Evolutionary conservation across 495 filamentous ascomycete genomes (phyloP), one percentile per base, ranked within the genome.

Genomic region (Cryomyces antarcticus): DNA sequence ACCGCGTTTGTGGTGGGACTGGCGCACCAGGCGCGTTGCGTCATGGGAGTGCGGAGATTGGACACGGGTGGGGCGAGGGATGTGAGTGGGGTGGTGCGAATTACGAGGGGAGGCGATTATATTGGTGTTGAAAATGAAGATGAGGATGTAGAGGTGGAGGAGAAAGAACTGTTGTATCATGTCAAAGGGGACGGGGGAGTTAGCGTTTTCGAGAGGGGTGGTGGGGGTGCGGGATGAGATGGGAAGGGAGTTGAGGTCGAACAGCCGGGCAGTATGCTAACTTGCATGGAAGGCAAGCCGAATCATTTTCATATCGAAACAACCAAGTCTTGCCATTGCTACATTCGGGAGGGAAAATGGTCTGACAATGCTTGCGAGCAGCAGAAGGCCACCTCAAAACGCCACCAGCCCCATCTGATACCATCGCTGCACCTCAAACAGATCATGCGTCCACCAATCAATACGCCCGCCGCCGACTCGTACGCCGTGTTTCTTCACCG

Each of bases 51-150:
- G 28, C 67, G 84, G 38, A 66, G 71, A 46, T 59, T 96, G 46
- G 82, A 87, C 51, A 93, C 83, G 0, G 88, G 88, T 1, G 69
- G 74, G 11, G 89, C 88, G 41, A 78, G 69, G 57, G 88, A 96
- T 66, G 82, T 94, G 31, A 92, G 81, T 63, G 87, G 89, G 6
- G 82, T 94, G 31, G 48, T 94, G 43, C 70, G 88, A 50, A 70
- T 92, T 41, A 84, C 78, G 6, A 66, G 62, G 41, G 68, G 62
- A 28, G 17, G 17, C 17, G 17, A 24, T 24, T 24, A 24, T 24
- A 63, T 55, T 49, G 17, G 52, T 38, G 42, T 47, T 41, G 49
- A 47, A 35, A 28, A 37, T 5, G 46, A n/a, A 43, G 41, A 39
- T 43, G 57, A 52, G 62, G 47, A 50, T 13, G 34, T 31, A 10